Conservation (phyloP, 2,329 filamentous ascomycete species). For the Cercospora sp. region DNA sequence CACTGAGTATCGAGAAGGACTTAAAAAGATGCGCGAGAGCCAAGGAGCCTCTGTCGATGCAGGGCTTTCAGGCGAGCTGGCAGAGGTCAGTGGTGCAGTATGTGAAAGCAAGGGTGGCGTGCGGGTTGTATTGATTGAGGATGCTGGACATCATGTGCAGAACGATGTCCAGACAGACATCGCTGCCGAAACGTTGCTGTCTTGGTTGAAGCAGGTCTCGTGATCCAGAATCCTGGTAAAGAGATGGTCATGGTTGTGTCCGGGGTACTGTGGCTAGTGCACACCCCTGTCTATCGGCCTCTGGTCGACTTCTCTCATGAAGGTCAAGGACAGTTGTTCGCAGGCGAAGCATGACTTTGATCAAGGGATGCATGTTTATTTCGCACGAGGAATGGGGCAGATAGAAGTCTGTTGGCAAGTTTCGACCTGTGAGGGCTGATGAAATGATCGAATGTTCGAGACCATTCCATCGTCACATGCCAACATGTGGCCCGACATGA, state of each 20-base stretch:
- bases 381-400: neutral
- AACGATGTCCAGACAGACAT: slow-evolving; percentile 54
- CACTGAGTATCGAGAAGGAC: neutral
- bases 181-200: slow-evolving; percentile 40
- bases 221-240: slow-evolving; percentile 2
- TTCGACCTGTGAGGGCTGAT: neutral
- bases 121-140: slow-evolving; percentile 45
- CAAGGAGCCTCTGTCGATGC: neutral
- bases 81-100: slow-evolving; percentile 38
- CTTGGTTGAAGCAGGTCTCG: slow-evolving; percentile 7
- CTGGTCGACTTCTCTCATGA: neutral
- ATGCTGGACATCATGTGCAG: slow-evolving; percentile 55
- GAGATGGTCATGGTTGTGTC: slow-evolving; percentile 6
- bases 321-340: neutral
- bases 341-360: neutral
- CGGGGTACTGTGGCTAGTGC: neutral
- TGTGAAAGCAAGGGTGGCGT: slow-evolving; percentile 1
- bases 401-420: neutral
- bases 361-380: neutral
- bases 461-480: neutral
- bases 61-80: neutral
- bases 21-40: neutral
- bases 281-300: neutral
- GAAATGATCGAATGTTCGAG: neutral
- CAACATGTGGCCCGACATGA: neutral